Conservation (phyloP, 2,329 filamentous ascomycete genomes). For the Basipetospora chlamydospora region DNA sequence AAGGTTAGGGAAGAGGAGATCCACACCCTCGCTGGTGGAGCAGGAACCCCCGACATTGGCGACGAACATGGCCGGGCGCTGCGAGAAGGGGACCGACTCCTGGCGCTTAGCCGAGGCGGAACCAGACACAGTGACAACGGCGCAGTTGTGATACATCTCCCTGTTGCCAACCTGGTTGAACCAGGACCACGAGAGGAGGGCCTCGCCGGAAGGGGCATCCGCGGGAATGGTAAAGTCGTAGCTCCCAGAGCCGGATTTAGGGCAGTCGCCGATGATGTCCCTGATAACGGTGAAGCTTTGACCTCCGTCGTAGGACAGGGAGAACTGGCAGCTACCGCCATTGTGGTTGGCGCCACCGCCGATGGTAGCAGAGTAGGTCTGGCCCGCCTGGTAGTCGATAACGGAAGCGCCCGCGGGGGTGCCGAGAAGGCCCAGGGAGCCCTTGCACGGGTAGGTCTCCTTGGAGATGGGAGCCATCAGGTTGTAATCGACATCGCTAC, state of each 20-base stretch:
- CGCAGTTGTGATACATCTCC: constrained; percentile 83
- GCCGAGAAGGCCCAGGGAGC: constrained; percentile 35
- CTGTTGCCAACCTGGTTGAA: constrained; percentile 64
- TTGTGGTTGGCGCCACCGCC: constrained; percentile 47
- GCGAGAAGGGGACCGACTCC: constrained; percentile 27
- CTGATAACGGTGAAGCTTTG: constrained; percentile 53
- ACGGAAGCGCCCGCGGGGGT: constrained; percentile 35
- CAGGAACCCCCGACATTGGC: constrained; percentile 53
- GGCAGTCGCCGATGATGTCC: constrained; percentile 41
- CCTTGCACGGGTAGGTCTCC: constrained; percentile 64
- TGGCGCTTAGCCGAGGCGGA: constrained; percentile 16
- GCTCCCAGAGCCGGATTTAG: constrained; percentile 25
- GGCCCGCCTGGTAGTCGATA: constrained; percentile 47
- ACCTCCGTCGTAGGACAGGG: constrained; percentile 59
- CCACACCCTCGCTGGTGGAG: constrained; percentile 38
- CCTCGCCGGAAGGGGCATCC: constrained; percentile 40
- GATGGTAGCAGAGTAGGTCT: constrained; percentile 48
- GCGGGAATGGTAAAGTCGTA: constrained; percentile 54
- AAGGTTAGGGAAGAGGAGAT: constrained; percentile 51
- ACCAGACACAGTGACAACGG: constrained; percentile 46
- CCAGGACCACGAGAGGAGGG: constrained; percentile 63
- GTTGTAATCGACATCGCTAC: constrained; percentile 47
- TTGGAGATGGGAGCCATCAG: constrained; percentile 58
- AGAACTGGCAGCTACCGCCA: constrained; percentile 65
- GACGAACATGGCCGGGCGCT: constrained; percentile 53